Evolutionary conservation across 495 filamentous ascomycete species (phyloP), one percentile per base, ranked within the genome.

Genomic region (Penicillium longicatenatum): DNA sequence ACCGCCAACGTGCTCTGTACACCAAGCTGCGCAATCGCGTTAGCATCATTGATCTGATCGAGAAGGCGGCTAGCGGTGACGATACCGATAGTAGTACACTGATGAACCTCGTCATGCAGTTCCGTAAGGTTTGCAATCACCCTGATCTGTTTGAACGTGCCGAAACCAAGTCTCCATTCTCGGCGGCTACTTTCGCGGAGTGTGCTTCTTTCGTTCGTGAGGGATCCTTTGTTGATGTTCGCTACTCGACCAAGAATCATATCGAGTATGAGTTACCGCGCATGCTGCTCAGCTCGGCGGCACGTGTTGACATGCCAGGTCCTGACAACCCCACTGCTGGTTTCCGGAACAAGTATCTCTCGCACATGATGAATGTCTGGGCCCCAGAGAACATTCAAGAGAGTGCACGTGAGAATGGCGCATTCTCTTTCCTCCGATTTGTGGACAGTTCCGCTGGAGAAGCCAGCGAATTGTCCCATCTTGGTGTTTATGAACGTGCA

Each of bases 61-160:
- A 99, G 73, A 98, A 97, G 81, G 93, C 93, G 11, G 90, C 93
- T 5, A 79, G 93, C 51, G 95, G 95, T 31, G 93, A 97, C 65
- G 94, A 99, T 39, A 86, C 91, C 61, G 95, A 97, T 65, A 93
- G 91, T 26, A 91, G 91, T 14, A 99, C 93, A 17, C 70, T 99
- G 67, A 98, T 98, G 94, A 98, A 98, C 70, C 80, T 98, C 59
- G 94, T 98, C 54, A 98, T 98, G 94, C 95, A 98, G 74, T 98
- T 98, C 84, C 86, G 94, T 54, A 98, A 98, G 77, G 95, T 98
- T 51, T 98, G 94, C 79, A 98, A 98, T 66, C 94, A 98, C 71
- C 94, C 94, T 3, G 94, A 98, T 75, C 77, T 98, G 20, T 98
- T 98, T 58, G 93, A 99, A 70, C 86, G 95, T 43, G 92, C 93